Percentiles rank a stretch among this genome's conserved stretches.
phyloP scores from a whole-genome alignment of 495 filamentous ascomycete genomes.

The Evansstolkia leycettana region DNA sequence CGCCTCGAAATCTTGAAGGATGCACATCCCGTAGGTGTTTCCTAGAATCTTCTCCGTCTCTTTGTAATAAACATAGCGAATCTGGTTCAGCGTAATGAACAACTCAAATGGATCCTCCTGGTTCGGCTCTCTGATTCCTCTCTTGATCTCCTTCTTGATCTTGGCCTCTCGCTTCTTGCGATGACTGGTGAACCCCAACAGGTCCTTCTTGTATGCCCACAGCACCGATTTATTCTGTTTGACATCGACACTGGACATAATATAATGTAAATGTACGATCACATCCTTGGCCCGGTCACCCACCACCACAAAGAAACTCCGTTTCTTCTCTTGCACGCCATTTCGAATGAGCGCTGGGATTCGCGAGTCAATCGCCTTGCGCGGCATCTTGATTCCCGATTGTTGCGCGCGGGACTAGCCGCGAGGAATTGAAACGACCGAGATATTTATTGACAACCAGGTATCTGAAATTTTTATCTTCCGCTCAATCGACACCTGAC shows the following conservation, averaged over 20 bases:
- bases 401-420: constrained; percentile 11
- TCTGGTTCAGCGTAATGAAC: constrained; percentile 91
- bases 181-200: constrained; percentile 89
- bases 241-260: constrained; percentile 78
- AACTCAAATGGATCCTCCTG: constrained; percentile 95
- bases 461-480: no score
- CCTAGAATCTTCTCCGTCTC: constrained; percentile 99
- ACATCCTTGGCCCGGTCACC: constrained; percentile 95
- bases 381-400: constrained; percentile 29
- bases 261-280: constrained; percentile 89
- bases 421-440: constrained; percentile 5
- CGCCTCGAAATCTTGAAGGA: constrained; percentile 96
- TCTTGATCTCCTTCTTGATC: constrained; percentile 96
- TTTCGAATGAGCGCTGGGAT: constrained; percentile 95
- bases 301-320: constrained; percentile 94
- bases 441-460: no score
- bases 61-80: constrained; percentile 99
- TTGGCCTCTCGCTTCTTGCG: constrained; percentile 95
- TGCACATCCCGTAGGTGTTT: constrained; percentile 98
- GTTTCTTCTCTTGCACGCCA: constrained; percentile 91
- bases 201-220: constrained; percentile 99
- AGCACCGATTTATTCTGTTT: constrained; percentile 95
- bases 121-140: constrained; percentile 89
- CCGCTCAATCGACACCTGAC: no score
- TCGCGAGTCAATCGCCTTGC: constrained; percentile 67